Base-by-base conservation (phyloP, 192 early-diverging fungal species). In the Mortierella hygrophila region DNA sequence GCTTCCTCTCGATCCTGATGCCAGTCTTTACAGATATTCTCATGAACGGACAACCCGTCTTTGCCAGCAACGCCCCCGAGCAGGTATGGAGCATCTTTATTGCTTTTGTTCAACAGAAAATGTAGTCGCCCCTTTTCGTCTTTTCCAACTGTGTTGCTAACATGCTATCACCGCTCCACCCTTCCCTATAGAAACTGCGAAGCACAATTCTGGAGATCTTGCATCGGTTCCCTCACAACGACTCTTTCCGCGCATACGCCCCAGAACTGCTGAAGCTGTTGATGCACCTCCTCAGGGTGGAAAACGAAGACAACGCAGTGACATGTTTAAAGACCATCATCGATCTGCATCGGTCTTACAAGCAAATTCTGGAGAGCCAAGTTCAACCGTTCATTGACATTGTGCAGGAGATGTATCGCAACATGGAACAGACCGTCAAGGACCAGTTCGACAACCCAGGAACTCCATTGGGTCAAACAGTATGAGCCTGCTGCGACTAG, bases 261-360 rank as follows among this genome's bases (percentile, higher is more conserved):
- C 86, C 92, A 41, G 95, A 97, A 23, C 81, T 99, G 57, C 94
- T 96, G 75, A 92, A 92, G 41, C 89, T 93, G 21, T 78, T 95
- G 68, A 93, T 99, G 90, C 83, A 94, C 47, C 89, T 98, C 21
- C 90, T 99, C 21, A 91, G 91, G 75, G 90, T 92, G 32, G 99
- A 99, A 82, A 99, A 99, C 82, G 99, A 99, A 87, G 99, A 99
- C n/a, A 99, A 99, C 79, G 98, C 95, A 10, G 95, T 97, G 23
- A 91, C 97, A 3, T 95, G 95, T 79, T 89, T 99, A 35, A 98
- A 99, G 83, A 96, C 98, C 52, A 96, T 99, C 72, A 96, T 97
- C 70, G 99, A 99, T 78, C 91, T 99, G 74, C 97, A 99, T 82
- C 96, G 97, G 78, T 92, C 91, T 38, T 98, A 94, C 81, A 96